phyloP scores from a whole-genome alignment of 345 rosid species.

The Arabis hirsuta region DNA sequence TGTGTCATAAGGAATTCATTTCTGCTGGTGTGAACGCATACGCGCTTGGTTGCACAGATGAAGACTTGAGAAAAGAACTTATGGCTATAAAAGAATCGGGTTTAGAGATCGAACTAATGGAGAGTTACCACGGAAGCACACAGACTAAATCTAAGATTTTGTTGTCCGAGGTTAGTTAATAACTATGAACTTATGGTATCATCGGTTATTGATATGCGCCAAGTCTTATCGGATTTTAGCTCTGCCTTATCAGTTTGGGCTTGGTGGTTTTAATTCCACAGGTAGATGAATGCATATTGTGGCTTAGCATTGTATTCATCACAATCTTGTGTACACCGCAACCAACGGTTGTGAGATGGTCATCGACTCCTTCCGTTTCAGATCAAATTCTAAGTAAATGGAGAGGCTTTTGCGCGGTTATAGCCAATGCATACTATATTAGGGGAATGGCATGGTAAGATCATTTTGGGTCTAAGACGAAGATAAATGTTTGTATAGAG shows the following conservation, averaged over 20 bases:
- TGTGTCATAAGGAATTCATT: constrained; percentile 71
- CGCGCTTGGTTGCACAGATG: constrained; percentile 81
- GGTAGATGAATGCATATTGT: constrained; percentile 88
- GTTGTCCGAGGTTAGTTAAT: constrained; percentile 59
- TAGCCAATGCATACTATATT: constrained; percentile 83
- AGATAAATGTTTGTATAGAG: not conserved
- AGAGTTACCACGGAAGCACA: constrained; percentile 67
- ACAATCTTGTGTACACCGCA: constrained; percentile 96
- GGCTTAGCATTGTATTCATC: constrained; percentile 89
- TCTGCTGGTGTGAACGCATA: constrained; percentile 90
- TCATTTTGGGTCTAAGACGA: not conserved
- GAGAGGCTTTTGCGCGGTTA: constrained; percentile 92
- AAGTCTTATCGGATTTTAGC: not conserved
- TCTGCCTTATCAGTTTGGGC: not conserved
- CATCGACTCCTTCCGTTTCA: constrained; percentile 69
- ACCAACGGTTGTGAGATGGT: constrained; percentile 89
- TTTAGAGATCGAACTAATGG: constrained; percentile 59
- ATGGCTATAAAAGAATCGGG: constrained; percentile 71
- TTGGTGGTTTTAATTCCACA: constrained; percentile 37
- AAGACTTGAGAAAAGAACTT: constrained; percentile 79
- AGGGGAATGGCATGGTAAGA: constrained; percentile 96
- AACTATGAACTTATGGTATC: not conserved
- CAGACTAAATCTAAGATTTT: constrained; percentile 66
- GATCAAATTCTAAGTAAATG: constrained; percentile 63
- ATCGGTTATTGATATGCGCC: not conserved